These are phyloP conservation scores for Citrus hindsii DNA, from an alignment of 345 rosid genomes.

Conservation along the genomic window DNA sequence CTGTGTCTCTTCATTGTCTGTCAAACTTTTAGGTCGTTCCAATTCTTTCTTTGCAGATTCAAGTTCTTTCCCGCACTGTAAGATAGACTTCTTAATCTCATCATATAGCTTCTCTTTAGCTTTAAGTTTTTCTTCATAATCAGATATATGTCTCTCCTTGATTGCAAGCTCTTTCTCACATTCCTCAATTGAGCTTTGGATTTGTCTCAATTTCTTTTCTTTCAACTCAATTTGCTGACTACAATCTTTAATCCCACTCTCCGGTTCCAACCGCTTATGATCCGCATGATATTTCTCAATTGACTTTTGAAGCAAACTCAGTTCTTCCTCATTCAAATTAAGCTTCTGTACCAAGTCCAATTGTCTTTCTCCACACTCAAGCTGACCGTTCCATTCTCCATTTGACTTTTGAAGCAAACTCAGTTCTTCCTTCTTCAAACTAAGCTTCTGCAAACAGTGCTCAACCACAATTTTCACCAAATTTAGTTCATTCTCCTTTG, in stretches of 20 bases:
- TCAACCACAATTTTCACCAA: not conserved
- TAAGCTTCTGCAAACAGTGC: not conserved
- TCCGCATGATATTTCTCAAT: not conserved
- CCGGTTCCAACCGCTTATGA: not conserved
- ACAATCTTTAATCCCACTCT: not conserved
- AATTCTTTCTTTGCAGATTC: not conserved
- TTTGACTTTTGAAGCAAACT: not conserved
- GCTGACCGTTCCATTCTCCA: not conserved
- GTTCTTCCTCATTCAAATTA: not conserved
- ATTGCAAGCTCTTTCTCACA: not conserved
- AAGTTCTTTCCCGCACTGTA: not conserved
- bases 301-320: not conserved
- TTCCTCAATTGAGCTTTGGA: conserved; percentile 3
- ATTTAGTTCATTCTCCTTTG: not conserved
- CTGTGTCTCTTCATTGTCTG: not conserved
- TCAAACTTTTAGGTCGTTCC: conserved; percentile 1
- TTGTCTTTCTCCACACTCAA: too few species aligned
- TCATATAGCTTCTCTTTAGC: conserved; percentile 10
- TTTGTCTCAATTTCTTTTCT: conserved; percentile 1
- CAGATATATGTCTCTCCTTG: conserved; percentile 8
- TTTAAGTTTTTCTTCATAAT: conserved; percentile 4
- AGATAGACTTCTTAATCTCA: conserved; percentile 6
- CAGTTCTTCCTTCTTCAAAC: conserved; percentile 4
- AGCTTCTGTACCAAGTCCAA: not conserved
- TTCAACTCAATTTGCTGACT: conserved; percentile 13